Conservation (phyloP, 805 yeast genomes). For the Candida endomychidarum region DNA sequence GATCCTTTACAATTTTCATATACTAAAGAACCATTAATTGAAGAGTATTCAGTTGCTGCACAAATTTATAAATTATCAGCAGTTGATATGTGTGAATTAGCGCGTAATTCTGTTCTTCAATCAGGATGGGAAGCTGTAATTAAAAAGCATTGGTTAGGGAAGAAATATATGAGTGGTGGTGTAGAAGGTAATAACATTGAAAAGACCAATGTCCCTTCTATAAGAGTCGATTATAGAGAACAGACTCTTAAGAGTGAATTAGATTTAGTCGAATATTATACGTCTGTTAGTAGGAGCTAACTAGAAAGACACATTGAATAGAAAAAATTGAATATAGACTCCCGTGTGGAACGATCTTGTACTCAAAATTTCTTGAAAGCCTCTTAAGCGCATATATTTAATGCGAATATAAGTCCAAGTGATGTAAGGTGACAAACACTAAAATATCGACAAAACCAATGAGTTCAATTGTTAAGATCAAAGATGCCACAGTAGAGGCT, state of each 20-base stretch:
- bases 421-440: background rate
- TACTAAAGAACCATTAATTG: constrained; percentile 95
- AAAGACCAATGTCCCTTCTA: constrained; percentile 92
- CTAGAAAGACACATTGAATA: background rate
- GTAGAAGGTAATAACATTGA: constrained; percentile 85
- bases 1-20: constrained; percentile 97
- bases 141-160: constrained; percentile 92
- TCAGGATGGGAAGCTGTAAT: constrained; percentile 89
- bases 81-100: constrained; percentile 97
- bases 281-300: constrained; percentile 23
- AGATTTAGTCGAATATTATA: constrained; percentile 64
- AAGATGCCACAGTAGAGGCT: background rate
- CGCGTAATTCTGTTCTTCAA: constrained; percentile 87
- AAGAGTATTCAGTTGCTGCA: constrained; percentile 97
- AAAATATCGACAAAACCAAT: background rate
- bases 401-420: background rate
- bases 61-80: constrained; percentile 92
- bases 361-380: background rate
- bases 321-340: no score
- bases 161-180: constrained; percentile 55
- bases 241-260: constrained; percentile 76
- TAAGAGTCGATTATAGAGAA: constrained; percentile 77
- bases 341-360: background rate
- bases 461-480: background rate
- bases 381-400: constrained; percentile 13